Base-by-base conservation (phyloP, 176 grass and related monocot genomes). In the Pharus latifolius region DNA sequence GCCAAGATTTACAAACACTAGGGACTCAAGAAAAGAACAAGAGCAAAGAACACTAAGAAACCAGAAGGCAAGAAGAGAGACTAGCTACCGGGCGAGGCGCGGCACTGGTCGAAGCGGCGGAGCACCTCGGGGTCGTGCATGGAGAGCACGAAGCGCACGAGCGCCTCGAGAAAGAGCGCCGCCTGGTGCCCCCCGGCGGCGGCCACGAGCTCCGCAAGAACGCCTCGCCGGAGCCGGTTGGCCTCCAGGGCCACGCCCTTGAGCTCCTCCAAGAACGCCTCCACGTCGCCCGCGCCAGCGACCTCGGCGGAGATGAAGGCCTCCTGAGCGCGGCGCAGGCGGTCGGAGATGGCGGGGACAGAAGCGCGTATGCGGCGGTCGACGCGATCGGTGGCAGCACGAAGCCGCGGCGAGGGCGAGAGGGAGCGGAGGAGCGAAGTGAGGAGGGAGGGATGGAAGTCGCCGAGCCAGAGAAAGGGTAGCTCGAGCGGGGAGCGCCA, bases 391-490 rank as follows among this genome's bases (percentile, higher is more conserved):
- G 69, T 18, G 44, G 74, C 30, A 43, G 75, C 22, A 33, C 75
- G 86, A 65, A 76, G 81, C 7, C 63, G 72, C 60, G 72, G 72
- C 6, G 86, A 80, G 31, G 81, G 76, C 12, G 76, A 78, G 15
- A 84, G 71, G 34, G 86, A 80, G 6, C 81, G 81, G 52, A 80
- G 59, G 40, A 88, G 81, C 59, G 81, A 61, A 23, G 86, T 80
- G 19, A 88, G 44, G 65, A 88, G 76, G 71, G 81, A 79, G 11
- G 86, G 86, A 72, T 88, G 86, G 60, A 84, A 41, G 77, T 80
- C 86, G 10, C 86, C 86, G 66, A 88, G 67, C 78, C 79, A 88
- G 59, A 88, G 76, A 65, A 88, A 88, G 46, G 86, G 86, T 37
- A 80, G 65, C 72, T 89, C 86, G 65, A 89, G 65, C 11, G 77